Base-by-base conservation (phyloP, 805 yeast genomes). In the Nakazawaea ambrosiae region DNA sequence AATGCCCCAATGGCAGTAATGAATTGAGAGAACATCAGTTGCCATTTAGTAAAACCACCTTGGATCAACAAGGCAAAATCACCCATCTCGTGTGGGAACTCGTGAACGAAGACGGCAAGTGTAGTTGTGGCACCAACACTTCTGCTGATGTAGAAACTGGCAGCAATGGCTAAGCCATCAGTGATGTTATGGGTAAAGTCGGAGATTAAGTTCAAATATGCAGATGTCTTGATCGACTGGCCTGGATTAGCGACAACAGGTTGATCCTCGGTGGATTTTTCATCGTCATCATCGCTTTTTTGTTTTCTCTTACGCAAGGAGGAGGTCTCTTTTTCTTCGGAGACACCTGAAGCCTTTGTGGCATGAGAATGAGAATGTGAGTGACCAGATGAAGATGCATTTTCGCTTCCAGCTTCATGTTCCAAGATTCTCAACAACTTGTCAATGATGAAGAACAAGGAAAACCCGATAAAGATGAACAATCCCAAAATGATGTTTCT, bases 71-170 rank as follows among this genome's bases (percentile, higher is more conserved):
- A 60, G 0, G 88, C 89, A 58, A 78, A 83, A 51, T 83, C 92
- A 33, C 90, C 89, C 43, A 83, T 71, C 51, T 81, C 87, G 53
- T 83, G 92, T 5, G 92, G 92, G 34, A 82, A 72, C 53, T 83
- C 92, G 53, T 83, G 92, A 56, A 79, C 70, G 44, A 81, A 68
- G 20, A 82, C 79, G 1, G 89, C 85, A 26, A 81, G 57, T 17
- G 82, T 73, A 0, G 89, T 80, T 2, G 81, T 68, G 18, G 81
- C 73, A 0, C 92, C 92, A 14, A 73, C 76, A 31, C 57, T 61
- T 36, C 69, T 66, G 28, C 79, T 67, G 32, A 68, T 69, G 54
- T 75, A 76, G 53, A 83, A 83, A 5, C 88, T 71, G 0, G 89
- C 73, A 1, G 87, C 73, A 33, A 83, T 68, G 2, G 90, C 86